phyloP scores from a whole-genome alignment of 1,139 yeast species.

The Scheffersomyces stambukii region DNA sequence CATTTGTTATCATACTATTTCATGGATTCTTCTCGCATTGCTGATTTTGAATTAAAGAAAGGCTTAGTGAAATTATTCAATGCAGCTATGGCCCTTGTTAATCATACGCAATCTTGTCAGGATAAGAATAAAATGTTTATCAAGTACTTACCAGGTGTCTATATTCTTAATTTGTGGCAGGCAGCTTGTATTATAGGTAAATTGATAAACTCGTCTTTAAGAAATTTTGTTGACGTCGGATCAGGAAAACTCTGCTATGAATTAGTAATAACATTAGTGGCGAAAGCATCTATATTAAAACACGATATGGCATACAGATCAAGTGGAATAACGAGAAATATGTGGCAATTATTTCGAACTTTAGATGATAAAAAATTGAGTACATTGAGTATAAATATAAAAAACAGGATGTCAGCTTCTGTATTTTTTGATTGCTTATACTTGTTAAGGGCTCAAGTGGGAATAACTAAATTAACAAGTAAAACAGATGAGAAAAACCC shows the following conservation, averaged over 20 bases:
- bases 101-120: constrained; percentile 63
- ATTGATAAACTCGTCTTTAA: constrained; percentile 69
- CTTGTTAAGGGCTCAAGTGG: constrained; percentile 79
- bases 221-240: constrained; percentile 60
- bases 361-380: constrained; percentile 42
- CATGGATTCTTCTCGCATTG: constrained; percentile 55
- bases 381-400: constrained; percentile 49
- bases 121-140: constrained; percentile 59
- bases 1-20: constrained; percentile 80
- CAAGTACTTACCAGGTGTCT: constrained; percentile 78
- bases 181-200: constrained; percentile 82
- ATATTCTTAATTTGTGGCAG: constrained; percentile 83
- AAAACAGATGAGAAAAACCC: constrained; percentile 22
- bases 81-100: constrained; percentile 67
- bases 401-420: constrained; percentile 86
- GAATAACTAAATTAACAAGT: constrained; percentile 63
- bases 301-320: constrained; percentile 93
- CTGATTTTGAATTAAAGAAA: constrained; percentile 60
- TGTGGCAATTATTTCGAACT: constrained; percentile 81
- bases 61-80: constrained; percentile 78
- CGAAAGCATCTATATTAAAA: constrained; percentile 77
- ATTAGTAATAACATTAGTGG: constrained; percentile 64
- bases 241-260: constrained; percentile 72
- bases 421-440: constrained; percentile 88
- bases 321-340: constrained; percentile 88